Base-by-base conservation (phyloP, 2,329 filamentous ascomycete species). In the Cladophialophora bantiana region DNA sequence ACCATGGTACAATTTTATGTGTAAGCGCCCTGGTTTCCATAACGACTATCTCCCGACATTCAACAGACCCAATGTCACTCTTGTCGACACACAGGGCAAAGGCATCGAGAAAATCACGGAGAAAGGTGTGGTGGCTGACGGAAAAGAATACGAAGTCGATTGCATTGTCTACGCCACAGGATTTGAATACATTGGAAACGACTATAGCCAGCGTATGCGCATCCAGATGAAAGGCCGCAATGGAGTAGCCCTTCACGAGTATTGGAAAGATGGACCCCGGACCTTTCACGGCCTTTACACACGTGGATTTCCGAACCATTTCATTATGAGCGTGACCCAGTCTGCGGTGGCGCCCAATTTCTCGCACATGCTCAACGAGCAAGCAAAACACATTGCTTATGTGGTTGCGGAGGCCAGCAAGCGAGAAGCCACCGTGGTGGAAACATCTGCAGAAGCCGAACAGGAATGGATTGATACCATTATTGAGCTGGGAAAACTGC, bases 11-110 rank as follows among this genome's bases (percentile, higher is more conserved):
- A 82, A 84, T 0, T 75, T 77, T 0, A 88, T 84, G 82, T 90
- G 88, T 78, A 90, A 90, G 74, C 83, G 88, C 0, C 87, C 88
- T 0, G 83, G 79, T 45, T 89, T 0, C 72, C 85, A 86, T 75
- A 85, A 89, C 71, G 80, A 83, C 4, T 89, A 88, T 71, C 81
- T 90, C 0, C 73, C 79, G 3, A 71, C 83, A 0, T 90, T 90
- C 81, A 90, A 90, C 75, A 74, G 73, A 34, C 76, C 80, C 0
- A 84, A 88, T 70, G 88, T 90, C 3, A 80, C 81, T 4, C 82
- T 90, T 0, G 78, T 90, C 15, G 86, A 90, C 73, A 89, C 86
- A 0, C 75, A 84, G 35, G 85, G 84, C 3, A 79, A 81, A 67
- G 85, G 86, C 5, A 74, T 87, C 2, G 78, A 82, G 3, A 67